A percentile compares a stretch with the other conserved stretches of the same genome.
Evolutionary conservation across 2,329 filamentous ascomycete species (phyloP).

Genomic region (Penicillium sp.): DNA sequence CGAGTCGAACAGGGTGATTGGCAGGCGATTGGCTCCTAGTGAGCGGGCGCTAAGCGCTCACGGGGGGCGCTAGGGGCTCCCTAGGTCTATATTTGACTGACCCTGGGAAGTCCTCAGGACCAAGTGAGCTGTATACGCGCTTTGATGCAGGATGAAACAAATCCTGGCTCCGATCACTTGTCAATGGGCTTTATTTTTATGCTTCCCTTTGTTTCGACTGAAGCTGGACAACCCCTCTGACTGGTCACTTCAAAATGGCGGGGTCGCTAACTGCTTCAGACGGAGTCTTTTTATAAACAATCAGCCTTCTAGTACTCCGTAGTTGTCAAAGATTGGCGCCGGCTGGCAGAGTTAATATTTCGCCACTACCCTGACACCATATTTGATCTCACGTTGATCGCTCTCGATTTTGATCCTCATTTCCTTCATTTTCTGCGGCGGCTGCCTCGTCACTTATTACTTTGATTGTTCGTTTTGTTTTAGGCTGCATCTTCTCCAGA

Average conservation of each 20-base stretch:
- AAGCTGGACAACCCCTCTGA: constrained; percentile 16
- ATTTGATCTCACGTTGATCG: constrained; percentile 12
- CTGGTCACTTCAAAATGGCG: constrained; percentile 17
- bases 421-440: background rate
- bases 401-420: background rate
- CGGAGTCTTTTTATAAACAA: constrained; percentile 20
- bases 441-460: constrained; percentile 2
- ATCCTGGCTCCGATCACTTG: constrained; percentile 12
- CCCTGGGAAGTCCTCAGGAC: constrained; percentile 27
- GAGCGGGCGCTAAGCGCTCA: constrained; percentile 34
- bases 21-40: constrained; percentile 30
- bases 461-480: background rate
- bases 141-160: constrained; percentile 34
- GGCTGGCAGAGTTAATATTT: background rate
- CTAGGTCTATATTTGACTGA: constrained; percentile 32
- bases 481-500: constrained; percentile 2
- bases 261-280: constrained; percentile 16
- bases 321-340: constrained; percentile 20
- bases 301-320: background rate
- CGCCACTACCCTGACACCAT: constrained; percentile 7
- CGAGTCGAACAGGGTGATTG: background rate
- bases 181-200: constrained; percentile 23
- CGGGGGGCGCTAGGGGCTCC: constrained; percentile 18
- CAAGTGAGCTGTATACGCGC: constrained; percentile 19
- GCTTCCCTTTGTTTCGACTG: constrained; percentile 21